Evolutionary conservation across 768 basidiomycete species (phyloP), one percentile per base, ranked within the genome.

Genomic region (Amanita brunnescens): DNA sequence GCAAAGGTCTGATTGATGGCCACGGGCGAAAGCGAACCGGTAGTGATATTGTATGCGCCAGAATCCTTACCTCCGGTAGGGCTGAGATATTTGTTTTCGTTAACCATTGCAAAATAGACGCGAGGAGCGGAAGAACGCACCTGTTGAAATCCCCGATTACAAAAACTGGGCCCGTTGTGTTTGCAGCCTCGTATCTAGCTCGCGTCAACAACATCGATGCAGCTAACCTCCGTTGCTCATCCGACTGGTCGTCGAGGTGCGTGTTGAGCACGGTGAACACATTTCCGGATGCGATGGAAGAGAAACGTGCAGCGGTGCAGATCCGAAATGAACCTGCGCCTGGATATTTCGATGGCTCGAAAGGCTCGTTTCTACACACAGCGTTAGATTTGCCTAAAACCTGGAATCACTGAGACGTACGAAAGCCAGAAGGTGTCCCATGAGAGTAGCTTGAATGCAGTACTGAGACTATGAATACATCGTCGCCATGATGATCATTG

Each of bases 381-480:
- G 49, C 45, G 32, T 52, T n/a, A 26, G 41, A 18, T 40, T 30
- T 49, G 13, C 2, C n/a, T 33, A 12, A 26, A 43, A 10, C 32
- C 5, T 40, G n/a, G 7, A 18, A 29, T 13, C 14, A 14, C 9
- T 24, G 20, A 39, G 34, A 62, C 74, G 54, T 60, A 76, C 75
- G 78, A 79, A 30, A 78, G 68, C 79, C 78, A 80, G 61, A 80
- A 80, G 8, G 71, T 72, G 55, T 78, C 78, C 47, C 67, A 69
- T 1, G 63, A 61, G 18, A 72, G 56, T 6, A 76, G 63, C 7
- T 60, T 62, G 39, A 77, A 57, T 32, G 65, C 64, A 1, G 64
- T 61, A 51, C 70, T 68, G 39, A 29, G 48, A 34, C 51, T 7
- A 5, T 18, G 24, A 18, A 34, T 2, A 20, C 10, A n/a, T 12